Conservation (phyloP, 768 basidiomycete species). For the Gloeopeniophorella convolvens region DNA sequence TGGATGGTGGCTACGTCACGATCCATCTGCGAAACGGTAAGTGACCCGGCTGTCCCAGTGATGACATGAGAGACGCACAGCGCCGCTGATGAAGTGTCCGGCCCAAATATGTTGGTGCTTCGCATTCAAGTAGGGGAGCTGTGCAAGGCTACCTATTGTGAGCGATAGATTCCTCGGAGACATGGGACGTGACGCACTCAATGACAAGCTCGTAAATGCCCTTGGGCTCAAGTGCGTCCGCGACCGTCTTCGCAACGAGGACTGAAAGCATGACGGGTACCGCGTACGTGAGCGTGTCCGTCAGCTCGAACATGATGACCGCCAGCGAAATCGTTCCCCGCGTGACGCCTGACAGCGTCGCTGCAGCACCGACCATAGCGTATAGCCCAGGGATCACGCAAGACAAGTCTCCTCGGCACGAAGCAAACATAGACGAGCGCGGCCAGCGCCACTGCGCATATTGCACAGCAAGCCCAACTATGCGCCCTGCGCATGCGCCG, state of each 20-base stretch:
- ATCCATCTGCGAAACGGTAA: slow-evolving; percentile 43
- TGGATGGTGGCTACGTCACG: slow-evolving; percentile 64
- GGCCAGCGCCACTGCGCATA: slow-evolving; percentile 64
- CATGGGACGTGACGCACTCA: slow-evolving; percentile 51
- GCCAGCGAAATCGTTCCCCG: slow-evolving; percentile 89
- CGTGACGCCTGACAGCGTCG: slow-evolving; percentile 92
- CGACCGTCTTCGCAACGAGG: slow-evolving; percentile 85
- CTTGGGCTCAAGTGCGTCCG: slow-evolving; percentile 83
- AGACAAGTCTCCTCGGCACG: slow-evolving; percentile 55
- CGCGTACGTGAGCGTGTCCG: slow-evolving; percentile 87
- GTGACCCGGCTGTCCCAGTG: not conserved
- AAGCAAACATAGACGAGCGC: slow-evolving; percentile 49
- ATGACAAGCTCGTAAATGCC: slow-evolving; percentile 98
- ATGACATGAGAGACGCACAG: slow-evolving; percentile 43
- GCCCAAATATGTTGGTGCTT: slow-evolving; percentile 92
- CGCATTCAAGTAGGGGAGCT: slow-evolving; percentile 87
- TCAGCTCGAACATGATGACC: slow-evolving; percentile 95
- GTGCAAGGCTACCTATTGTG: slow-evolving; percentile 45
- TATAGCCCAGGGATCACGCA: slow-evolving; percentile 90
- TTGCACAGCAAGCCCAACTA: slow-evolving; percentile 78
- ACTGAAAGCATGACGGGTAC: slow-evolving; percentile 86
- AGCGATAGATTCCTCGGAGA: not conserved
- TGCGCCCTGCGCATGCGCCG: slow-evolving; percentile 87
- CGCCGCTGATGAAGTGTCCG: slow-evolving; percentile 63
- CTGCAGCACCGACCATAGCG: slow-evolving; percentile 95